Evolutionary conservation across 140 eudicot species (phyloP).

Genomic region (Ambrosia hybrid): DNA sequence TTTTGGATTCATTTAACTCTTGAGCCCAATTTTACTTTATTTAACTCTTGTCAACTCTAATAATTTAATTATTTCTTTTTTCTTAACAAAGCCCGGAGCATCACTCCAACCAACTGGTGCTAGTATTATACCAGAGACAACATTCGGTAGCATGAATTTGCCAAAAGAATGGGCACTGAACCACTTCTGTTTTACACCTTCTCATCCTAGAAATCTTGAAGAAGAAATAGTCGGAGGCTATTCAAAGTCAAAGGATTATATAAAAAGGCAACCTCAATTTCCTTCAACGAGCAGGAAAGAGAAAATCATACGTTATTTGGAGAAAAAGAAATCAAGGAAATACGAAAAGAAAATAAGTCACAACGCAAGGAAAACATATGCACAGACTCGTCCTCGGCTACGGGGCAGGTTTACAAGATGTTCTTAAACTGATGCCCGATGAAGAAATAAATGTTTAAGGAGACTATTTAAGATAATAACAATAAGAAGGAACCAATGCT

Average conservation of each 20-base stretch:
- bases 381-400: constrained; percentile 39
- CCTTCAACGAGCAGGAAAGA: constrained; percentile 38
- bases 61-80: constrained; percentile 2
- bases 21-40: too few species aligned
- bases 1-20: too few species aligned
- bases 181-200: constrained; percentile 14
- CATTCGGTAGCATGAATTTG: constrained; percentile 12
- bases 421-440: too few species aligned
- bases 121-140: constrained; percentile 23
- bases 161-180: constrained; percentile 19
- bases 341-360: constrained; percentile 31
- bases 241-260: not conserved
- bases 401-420: not conserved
- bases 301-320: constrained; percentile 33
- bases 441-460: too few species aligned
- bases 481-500: too few species aligned
- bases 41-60: constrained; percentile 2
- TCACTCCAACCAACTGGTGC: constrained; percentile 22
- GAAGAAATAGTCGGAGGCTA: too few species aligned
- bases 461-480: too few species aligned
- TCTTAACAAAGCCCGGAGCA: constrained; percentile 20
- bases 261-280: not conserved
- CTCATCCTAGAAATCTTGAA: not conserved
- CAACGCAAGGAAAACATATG: constrained; percentile 39
- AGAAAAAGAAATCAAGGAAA: constrained; percentile 41